Evolutionary conservation across 768 basidiomycete genomes (phyloP).

Genomic region (Gloeophyllum trabeum): DNA sequence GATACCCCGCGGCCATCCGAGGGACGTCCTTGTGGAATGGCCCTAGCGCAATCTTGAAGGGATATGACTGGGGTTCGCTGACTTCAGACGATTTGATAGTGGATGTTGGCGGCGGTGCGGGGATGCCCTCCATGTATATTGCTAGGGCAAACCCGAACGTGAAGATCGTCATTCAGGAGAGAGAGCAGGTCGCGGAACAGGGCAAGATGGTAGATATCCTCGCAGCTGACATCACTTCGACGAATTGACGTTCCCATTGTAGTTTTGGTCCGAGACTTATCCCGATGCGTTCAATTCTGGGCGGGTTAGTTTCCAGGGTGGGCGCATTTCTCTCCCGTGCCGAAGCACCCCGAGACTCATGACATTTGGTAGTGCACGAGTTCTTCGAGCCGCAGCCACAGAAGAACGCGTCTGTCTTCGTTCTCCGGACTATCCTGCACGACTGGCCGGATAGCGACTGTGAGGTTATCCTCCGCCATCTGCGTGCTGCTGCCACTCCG

Average conservation of each 20-base stretch:
- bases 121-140: constrained; percentile 23
- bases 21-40: not conserved
- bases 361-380: constrained; percentile 3
- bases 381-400: constrained; percentile 11
- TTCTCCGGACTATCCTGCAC: constrained; percentile 13
- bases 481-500: constrained; percentile 10
- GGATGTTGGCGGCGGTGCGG: constrained; percentile 29
- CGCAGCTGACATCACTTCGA: not conserved
- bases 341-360: not conserved
- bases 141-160: constrained; percentile 22
- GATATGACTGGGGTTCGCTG: constrained; percentile 23
- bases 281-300: constrained; percentile 1
- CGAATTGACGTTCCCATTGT: not conserved
- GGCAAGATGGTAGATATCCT: constrained; percentile 1
- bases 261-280: constrained; percentile 4
- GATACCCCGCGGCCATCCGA: constrained; percentile 3
- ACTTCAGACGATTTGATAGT: constrained; percentile 18
- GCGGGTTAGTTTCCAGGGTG: constrained; percentile 5
- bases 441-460: constrained; percentile 12
- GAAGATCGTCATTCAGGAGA: constrained; percentile 24
- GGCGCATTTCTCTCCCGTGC: not conserved
- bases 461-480: constrained; percentile 9
- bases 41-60: constrained; percentile 9
- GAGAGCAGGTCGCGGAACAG: constrained; percentile 3
- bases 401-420: constrained; percentile 12